phyloP scores from a whole-genome alignment of 176 grass and related monocot species.

The Chloris gayana region DNA sequence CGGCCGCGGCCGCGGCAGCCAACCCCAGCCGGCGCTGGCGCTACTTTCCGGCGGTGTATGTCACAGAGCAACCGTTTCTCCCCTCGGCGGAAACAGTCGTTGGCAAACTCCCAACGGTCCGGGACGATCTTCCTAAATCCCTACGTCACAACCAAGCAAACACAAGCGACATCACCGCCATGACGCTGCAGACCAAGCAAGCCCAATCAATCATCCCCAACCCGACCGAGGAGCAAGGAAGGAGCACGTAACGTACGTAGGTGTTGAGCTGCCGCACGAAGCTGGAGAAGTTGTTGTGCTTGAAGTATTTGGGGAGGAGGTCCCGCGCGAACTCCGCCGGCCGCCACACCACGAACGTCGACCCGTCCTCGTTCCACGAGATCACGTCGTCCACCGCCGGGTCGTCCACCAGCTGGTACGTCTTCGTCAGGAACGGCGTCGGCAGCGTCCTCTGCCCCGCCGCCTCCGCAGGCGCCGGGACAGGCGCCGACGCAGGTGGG shows the following conservation, averaged over 20 bases:
- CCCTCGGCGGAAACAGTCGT: constrained; percentile 75
- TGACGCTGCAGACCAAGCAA: constrained; percentile 4
- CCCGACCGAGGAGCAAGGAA: no score
- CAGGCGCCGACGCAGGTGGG: background rate
- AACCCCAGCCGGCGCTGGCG: constrained; percentile 13
- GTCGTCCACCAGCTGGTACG: constrained; percentile 89
- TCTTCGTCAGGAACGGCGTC: constrained; percentile 96
- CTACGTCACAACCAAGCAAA: constrained; percentile 58
- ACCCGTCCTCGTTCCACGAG: constrained; percentile 89
- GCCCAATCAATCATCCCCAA: background rate
- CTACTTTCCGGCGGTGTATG: constrained; percentile 78
- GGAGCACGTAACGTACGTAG: constrained; percentile 52
- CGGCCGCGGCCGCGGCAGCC: background rate
- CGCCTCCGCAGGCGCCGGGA: constrained; percentile 24
- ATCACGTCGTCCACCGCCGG: constrained; percentile 84
- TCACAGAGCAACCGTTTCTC: constrained; percentile 73
- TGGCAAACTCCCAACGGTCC: constrained; percentile 89
- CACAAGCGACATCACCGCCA: constrained; percentile 20
- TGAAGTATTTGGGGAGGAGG: constrained; percentile 92
- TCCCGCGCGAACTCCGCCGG: constrained; percentile 89
- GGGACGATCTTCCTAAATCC: constrained; percentile 90
- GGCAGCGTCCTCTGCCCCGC: constrained; percentile 72
- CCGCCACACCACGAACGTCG: constrained; percentile 89
- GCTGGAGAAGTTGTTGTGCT: constrained; percentile 99
- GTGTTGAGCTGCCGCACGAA: constrained; percentile 97